These are phyloP conservation scores for Phalaenopsis equestris DNA, from an alignment of 106 monocot genomes.

Conservation along the genomic window DNA sequence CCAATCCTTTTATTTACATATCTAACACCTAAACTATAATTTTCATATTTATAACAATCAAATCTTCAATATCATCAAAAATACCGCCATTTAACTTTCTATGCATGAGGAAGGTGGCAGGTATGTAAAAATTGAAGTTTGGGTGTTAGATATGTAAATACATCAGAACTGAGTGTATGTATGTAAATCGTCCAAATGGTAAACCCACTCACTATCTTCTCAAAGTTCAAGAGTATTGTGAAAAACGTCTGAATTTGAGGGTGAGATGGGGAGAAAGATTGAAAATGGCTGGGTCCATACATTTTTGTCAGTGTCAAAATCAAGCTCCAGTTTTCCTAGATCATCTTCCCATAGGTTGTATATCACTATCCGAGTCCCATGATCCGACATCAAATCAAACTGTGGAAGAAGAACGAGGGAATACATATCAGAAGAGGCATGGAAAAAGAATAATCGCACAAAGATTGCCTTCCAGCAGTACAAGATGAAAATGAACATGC, in stretches of 20 bases:
- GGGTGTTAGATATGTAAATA: too few species aligned
- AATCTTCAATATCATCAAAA: too few species aligned
- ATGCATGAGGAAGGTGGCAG: too few species aligned
- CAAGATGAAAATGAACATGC: neutral
- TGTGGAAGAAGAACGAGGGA: constrained; percentile 15
- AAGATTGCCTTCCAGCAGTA: neutral
- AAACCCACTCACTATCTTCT: neutral
- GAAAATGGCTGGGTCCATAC: constrained; percentile 20
- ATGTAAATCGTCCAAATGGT: neutral
- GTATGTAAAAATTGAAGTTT: too few species aligned
- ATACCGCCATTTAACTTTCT: too few species aligned
- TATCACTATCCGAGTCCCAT: constrained; percentile 74
- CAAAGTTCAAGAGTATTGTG: constrained; percentile 1
- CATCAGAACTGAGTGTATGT: too few species aligned
- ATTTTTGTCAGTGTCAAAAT: constrained; percentile 64
- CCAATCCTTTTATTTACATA: too few species aligned
- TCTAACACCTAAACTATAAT: too few species aligned
- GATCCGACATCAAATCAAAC: constrained; percentile 43
- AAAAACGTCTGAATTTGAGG: neutral
- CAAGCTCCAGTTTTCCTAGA: constrained; percentile 72
- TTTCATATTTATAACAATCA: too few species aligned
- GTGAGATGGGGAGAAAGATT: neutral
- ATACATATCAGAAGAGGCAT: neutral
- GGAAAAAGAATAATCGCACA: neutral
- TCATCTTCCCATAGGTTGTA: constrained; percentile 95